Conservation (phyloP, 2,329 filamentous ascomycete genomes). For the Celoporthe dispersa region DNA sequence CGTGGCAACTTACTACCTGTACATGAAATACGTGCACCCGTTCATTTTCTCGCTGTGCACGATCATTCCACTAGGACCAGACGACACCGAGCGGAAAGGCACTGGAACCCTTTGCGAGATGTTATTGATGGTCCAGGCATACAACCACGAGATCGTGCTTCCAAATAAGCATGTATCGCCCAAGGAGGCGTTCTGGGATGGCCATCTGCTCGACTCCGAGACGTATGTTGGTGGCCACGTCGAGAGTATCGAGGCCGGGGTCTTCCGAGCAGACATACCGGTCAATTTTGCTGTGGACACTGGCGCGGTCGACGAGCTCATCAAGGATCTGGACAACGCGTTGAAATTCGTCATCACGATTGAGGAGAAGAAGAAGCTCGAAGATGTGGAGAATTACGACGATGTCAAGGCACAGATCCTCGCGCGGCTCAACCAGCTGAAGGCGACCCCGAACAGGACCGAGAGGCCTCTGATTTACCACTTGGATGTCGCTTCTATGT, state of each 20-base stretch:
- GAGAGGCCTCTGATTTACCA: constrained; percentile 95
- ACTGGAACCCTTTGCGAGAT: constrained; percentile 99
- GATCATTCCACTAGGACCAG: constrained; percentile 88
- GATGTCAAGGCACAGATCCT: constrained; percentile 84
- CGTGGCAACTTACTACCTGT: constrained; percentile 96
- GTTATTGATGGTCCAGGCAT: constrained; percentile 98
- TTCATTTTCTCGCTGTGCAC: constrained; percentile 99
- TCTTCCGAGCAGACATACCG: constrained; percentile 94
- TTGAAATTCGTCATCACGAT: constrained; percentile 85
- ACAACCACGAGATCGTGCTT: constrained; percentile 85
- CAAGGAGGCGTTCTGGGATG: constrained; percentile 94
- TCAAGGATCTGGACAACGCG: constrained; percentile 84
- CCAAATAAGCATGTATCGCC: constrained; percentile 95
- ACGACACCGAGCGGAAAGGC: constrained; percentile 92
- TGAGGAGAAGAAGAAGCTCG: constrained; percentile 81
- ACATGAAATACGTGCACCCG: constrained; percentile 99
- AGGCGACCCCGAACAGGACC: constrained; percentile 79
- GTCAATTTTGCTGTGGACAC: constrained; percentile 93
- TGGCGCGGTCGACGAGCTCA: constrained; percentile 84
- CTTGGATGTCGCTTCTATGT: constrained; percentile 98
- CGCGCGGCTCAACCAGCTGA: constrained; percentile 71
- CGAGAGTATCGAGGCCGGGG: constrained; percentile 97
- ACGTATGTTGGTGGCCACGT: constrained; percentile 99
- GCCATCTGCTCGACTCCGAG: constrained; percentile 93
- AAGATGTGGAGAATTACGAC: constrained; percentile 80